Evolutionary conservation across 2,329 filamentous ascomycete genomes (phyloP).

Genomic region (Cadophora gregata): DNA sequence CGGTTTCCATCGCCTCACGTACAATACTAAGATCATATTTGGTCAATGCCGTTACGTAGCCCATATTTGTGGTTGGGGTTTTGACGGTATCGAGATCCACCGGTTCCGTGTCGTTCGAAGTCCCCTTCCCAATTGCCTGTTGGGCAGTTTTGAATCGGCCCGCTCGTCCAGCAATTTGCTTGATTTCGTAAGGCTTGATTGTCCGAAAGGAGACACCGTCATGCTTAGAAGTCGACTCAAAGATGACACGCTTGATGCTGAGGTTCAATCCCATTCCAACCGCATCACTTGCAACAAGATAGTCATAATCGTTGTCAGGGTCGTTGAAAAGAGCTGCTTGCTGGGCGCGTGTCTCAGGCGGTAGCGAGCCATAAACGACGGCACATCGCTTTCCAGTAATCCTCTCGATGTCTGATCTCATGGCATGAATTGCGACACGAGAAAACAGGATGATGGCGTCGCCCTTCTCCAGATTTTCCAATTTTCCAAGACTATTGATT

Average conservation of each 20-base stretch:
- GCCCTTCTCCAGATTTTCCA: conserved; percentile 78
- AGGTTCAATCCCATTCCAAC: conserved; percentile 98
- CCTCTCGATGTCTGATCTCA: conserved; percentile 80
- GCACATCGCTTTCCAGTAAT: conserved; percentile 81
- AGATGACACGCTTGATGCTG: conserved; percentile 88
- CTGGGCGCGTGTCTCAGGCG: conserved; percentile 89
- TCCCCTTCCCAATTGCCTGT: conserved; percentile 50
- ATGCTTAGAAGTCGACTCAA: conserved; percentile 78
- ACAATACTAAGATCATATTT: conserved; percentile 69
- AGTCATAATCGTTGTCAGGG: conserved; percentile 94
- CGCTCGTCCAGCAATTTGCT: conserved; percentile 93
- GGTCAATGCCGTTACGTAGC: conserved; percentile 81
- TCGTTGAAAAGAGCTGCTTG: conserved; percentile 96
- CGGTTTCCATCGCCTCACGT: conserved; percentile 63
- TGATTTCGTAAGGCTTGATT: conserved; percentile 78
- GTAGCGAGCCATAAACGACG: conserved; percentile 89
- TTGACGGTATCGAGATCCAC: conserved; percentile 2
- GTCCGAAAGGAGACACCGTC: conserved; percentile 63
- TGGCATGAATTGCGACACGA: conserved; percentile 77
- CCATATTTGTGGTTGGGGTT: conserved; percentile 50
- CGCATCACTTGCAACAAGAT: conserved; percentile 89
- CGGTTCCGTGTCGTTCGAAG: background rate
- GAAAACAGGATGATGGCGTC: conserved; percentile 92
- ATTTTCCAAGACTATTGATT: conserved; percentile 66
- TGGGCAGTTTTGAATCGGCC: conserved; percentile 81